Evolutionary conservation across 202 grass and related monocot genomes (phyloP).

Genomic region (Dendrocalamus latiflorus): DNA sequence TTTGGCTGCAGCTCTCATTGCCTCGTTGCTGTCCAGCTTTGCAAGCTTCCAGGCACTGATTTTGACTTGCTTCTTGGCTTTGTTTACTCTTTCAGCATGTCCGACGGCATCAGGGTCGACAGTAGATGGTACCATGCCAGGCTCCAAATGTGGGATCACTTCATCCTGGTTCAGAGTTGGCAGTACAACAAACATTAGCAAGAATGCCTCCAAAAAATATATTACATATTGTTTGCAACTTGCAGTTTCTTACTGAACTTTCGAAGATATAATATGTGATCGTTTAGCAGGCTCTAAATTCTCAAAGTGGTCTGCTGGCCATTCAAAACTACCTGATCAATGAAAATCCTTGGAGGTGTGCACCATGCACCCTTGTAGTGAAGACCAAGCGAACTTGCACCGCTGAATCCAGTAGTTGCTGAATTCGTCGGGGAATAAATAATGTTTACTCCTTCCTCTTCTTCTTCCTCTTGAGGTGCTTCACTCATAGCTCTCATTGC

Average conservation of each 20-base stretch:
- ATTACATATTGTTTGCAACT: background rate
- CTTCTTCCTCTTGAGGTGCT: constrained; percentile 51
- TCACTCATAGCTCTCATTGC: constrained; percentile 94
- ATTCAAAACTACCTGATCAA: constrained; percentile 60
- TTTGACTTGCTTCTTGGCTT: constrained; percentile 72
- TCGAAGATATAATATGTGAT: background rate
- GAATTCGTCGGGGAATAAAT: constrained; percentile 87
- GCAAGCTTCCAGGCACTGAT: constrained; percentile 95
- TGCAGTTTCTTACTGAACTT: background rate
- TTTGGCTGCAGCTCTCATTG: constrained; percentile 63
- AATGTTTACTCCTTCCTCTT: constrained; percentile 60
- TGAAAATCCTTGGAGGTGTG: constrained; percentile 86
- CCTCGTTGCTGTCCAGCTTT: constrained; percentile 65
- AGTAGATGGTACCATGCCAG: constrained; percentile 65
- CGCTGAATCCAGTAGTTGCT: constrained; percentile 74
- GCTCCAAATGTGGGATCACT: constrained; percentile 71
- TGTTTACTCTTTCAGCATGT: constrained; percentile 49
- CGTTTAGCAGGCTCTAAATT: background rate
- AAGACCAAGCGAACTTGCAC: constrained; percentile 58
- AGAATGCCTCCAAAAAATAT: background rate
- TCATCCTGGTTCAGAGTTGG: constrained; percentile 60
- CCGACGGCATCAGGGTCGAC: constrained; percentile 55
- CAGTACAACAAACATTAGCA: constrained; percentile 6
- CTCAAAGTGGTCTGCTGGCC: background rate
- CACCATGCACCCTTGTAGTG: constrained; percentile 88